Percentiles rank a stretch among this genome's conserved stretches.
phyloP scores from a whole-genome alignment of 139 green algal genomes.

The Chloropicon primus region DNA sequence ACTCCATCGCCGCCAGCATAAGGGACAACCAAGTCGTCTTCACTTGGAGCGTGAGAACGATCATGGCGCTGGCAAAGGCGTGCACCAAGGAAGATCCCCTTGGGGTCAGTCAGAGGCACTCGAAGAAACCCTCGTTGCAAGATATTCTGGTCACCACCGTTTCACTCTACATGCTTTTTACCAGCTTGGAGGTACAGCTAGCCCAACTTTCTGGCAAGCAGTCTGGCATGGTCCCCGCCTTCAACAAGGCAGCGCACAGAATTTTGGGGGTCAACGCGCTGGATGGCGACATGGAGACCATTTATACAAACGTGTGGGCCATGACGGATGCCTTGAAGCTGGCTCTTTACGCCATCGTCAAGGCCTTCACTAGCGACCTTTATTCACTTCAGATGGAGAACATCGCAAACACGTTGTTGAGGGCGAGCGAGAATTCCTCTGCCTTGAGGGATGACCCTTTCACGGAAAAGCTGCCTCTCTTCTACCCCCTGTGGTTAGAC shows the following conservation, averaged over 20 bases:
- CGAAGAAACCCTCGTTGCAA: background rate
- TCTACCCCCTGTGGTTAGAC: background rate
- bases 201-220: background rate
- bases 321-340: background rate
- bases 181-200: background rate
- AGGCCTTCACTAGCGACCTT: background rate
- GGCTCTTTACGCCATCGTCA: background rate
- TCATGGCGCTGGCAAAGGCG: background rate
- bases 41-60: background rate
- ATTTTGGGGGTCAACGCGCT: background rate
- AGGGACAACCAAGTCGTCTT: background rate
- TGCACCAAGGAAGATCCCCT: background rate
- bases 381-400: background rate
- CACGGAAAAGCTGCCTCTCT: background rate
- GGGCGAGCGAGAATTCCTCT: background rate
- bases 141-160: background rate
- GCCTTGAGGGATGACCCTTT: background rate
- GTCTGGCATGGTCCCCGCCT: background rate
- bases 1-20: background rate
- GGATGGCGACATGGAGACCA: background rate
- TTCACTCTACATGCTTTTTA: background rate
- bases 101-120: background rate
- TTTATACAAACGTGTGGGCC: background rate
- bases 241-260: background rate
- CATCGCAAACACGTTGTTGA: background rate